Base-by-base conservation (phyloP, 129 eudicot species). In the Centaurea solstitialis region DNA sequence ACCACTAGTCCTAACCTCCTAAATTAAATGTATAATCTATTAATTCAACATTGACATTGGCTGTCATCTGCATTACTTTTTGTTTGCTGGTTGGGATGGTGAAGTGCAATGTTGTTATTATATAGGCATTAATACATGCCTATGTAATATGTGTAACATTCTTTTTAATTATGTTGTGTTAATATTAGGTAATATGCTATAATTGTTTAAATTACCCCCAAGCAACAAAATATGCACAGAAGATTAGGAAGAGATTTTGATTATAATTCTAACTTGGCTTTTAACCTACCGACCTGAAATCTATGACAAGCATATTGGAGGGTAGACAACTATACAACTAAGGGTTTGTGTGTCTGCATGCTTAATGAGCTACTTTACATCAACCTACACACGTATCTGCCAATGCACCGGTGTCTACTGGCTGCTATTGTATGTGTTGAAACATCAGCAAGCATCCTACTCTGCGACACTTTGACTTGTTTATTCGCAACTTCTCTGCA, bases 121-220 rank as follows among this genome's bases (percentile, higher is more conserved):
- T 72, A 39, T 61, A 39, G 26, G 74, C 9, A 21, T 47, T 41
- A 26, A 28, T 28, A 69, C 33, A 69, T 79, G 76, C 82, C 70
- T 68, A 68, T 59, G 76, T 33, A 28, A 30, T 79, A 37, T 20
- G 64, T 72, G 67, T 26, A 24, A 73, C 67, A 65, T 80, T 37
- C 37, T 50, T 50, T 70, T 4, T 20, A 24, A 21, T 9, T 71
- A 8, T 17, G 24, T 11, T 35, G 1, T 79, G 10, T 22, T 62
- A 65, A 20, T 39, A 64, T 62, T 73, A 40, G 79, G 67, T 43
- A 62, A 23, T 39, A 37, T 59, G 73, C 43, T 72, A 17, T 37
- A 4, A 15, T 57, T 33, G 7, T 23, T 21, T 72, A 26, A 18
- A 9, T 57, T 72, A 39, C 68, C 20, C 23, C 47, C n/a, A 66